Evolutionary conservation across 805 yeast genomes (phyloP), one percentile per base, ranked within the genome.

Genomic region (Kodamaea kaohsiungensis): DNA sequence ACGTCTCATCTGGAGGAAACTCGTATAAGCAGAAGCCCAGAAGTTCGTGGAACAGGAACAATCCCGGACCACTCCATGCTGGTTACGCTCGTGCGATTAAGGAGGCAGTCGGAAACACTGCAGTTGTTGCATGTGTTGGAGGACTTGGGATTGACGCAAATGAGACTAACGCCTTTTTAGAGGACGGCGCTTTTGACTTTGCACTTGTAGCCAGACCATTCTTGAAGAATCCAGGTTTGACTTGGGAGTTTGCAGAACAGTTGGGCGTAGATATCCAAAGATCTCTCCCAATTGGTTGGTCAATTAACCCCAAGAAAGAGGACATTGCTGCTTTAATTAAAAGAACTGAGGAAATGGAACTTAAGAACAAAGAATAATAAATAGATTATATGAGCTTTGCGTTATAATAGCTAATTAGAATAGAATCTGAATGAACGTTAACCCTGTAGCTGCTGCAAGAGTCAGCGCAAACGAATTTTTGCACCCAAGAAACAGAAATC

Each of bases 1-100:
- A 85, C 61, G 73, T 79, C 43, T 81, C 86, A 1, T 70, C 83
- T 8, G 87, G 86, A 54, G 85, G 85, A 46, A 75, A 73, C 60
- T 68, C 67, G 58, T 55, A 65, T 43, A 59, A 66, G 45, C 71
- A 67, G 54, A 61, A 55, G 22, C 60, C 73, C 60, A 61, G 71
- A 62, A 51, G 60, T 4, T 16, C 43, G 12, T 17, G 18, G 37
- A 7, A 33, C 42, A 25, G 38, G 45, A 17, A 33, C 3, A 43
- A 9, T 2, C 8, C 25, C 17, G 61, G 65, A 22, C 79, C 77
- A 1, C 57, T 66, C 54, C 81, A 79, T 56, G 68, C 69, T 2
- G 74, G 69, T 15, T 63, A 66, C 48, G 79, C 87, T 4, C 64
- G 61, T 52, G 69, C 69, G 3, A 56, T 83, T 48, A 81, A 81